Percentiles rank a stretch among this genome's conserved stretches.
These are phyloP conservation scores for Tulasnella sp. DNA, from an alignment of 768 basidiomycete genomes.

Conservation along the genomic window DNA sequence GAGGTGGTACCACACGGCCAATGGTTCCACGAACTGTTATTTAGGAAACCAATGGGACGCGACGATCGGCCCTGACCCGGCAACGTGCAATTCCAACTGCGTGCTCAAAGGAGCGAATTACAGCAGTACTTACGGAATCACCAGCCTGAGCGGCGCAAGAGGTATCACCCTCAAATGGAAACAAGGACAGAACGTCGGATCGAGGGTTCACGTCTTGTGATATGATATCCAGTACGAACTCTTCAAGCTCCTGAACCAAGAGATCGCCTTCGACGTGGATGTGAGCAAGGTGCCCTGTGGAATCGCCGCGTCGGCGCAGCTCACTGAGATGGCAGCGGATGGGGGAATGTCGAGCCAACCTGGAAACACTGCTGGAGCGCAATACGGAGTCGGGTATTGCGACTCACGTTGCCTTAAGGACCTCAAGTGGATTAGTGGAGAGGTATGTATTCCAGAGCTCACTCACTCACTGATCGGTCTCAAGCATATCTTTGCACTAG, in stretches of 20 bases:
- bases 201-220: constrained; percentile 53
- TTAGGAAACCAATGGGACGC: constrained; percentile 6
- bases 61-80: neutral
- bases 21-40: neutral
- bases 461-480: neutral
- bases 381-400: constrained; percentile 1
- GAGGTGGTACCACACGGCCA: constrained; percentile 4
- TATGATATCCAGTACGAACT: constrained; percentile 6
- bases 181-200: constrained; percentile 42
- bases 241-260: constrained; percentile 23
- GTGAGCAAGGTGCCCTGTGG: neutral
- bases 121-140: constrained; percentile 52
- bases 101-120: neutral
- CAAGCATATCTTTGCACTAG: neutral
- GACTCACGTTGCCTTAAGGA: constrained; percentile 13
- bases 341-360: neutral
- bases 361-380: neutral
- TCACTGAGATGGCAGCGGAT: constrained; percentile 5
- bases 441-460: neutral
- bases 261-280: constrained; percentile 22
- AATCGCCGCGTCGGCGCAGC: neutral
- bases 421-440: constrained; percentile 14
- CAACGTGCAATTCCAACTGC: constrained; percentile 19
- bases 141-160: constrained; percentile 47
- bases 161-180: constrained; percentile 56